Evolutionary conservation across 495 filamentous ascomycete species (phyloP), one percentile per base, ranked within the genome.

Genomic region (Pyronema omphalodes): DNA sequence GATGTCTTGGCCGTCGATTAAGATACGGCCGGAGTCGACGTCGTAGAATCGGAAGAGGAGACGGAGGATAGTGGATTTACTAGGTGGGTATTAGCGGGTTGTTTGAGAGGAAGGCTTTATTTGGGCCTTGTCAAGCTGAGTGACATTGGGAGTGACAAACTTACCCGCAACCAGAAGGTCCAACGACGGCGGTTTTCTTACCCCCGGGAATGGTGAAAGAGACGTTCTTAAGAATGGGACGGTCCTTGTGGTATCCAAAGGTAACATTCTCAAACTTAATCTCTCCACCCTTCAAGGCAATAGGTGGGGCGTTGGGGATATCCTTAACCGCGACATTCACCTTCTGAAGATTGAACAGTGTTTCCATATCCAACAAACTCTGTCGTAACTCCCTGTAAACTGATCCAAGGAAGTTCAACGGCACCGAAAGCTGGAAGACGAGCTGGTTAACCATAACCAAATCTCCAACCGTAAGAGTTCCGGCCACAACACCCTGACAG

Each of bases 371-470:
- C 51, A 96, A 69, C 47, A 96, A 71, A 9, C 87, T 94, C 69
- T 98, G 93, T 40, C 91, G 75, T 46, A 98, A 74, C 71, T 98
- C 93, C 57, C 91, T 82, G 67, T 98, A 98, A 4, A 98, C 88
- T 6, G 84, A 88, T 8, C 91, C 91, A 0, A 98, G 72, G 69
- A 96, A 98, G 71, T 96, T 98, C 40, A 98, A 74, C 0, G 91
- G 91, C 0, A 96, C 84, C 2, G 87, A 94, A 9, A 98, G 80
- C 68, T 98, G 91, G 69, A 98, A 98, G 57, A 98, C 89, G 9
- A 98, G 80, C 70, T 96, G 93, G 66, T 98, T 98, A 60, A 96
- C 86, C 83, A 98, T 87, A 51, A 98, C 93, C 37, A 98, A 73
- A 63, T 98, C 91, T 53, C 91, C 91, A n/a, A 98, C 87, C 0